Base-by-base conservation (phyloP, 1,284 basidiomycete species). In the Waitea zeae region DNA sequence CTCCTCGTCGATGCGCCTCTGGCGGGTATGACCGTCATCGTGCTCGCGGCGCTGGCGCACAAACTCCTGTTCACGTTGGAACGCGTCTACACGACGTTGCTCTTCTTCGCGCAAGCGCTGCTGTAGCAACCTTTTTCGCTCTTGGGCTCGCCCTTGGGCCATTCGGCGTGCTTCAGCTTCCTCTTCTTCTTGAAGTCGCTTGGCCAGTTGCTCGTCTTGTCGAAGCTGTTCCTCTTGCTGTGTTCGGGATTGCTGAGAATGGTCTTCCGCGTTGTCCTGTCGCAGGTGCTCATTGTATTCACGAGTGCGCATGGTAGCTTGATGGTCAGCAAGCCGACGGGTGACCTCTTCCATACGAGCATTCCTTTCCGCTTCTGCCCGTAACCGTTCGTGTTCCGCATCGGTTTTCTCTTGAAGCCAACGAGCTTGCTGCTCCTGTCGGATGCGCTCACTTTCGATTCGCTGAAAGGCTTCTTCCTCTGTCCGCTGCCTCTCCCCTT, bases 211-310 rank as follows among this genome's bases (percentile, higher is more conserved):
- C n/a, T 26, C 22, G 22, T 26, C 22, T 26, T 26, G 7, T n/a
- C n/a, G 7, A n/a, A 26, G 22, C 28, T 35, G 26, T 19, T 46
- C 43, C 31, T 41, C 34, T 24, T 34, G 39, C 1, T 40, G 38
- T 12, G 41, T 36, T 14, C 33, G 35, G 30, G 22, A 26, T 7
- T 26, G 22, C 7, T 26, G 22, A n/a, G 22, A 26, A 26, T 26
- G n/a, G 22, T n/a, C 7, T 26, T n/a, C 7, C n/a, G 7, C 22
- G 7, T 26, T n/a, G 22, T 26, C 7, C 22, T 26, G n/a, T n/a
- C n/a, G n/a, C n/a, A n/a, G n/a, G n/a, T n/a, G n/a, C n/a, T n/a
- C n/a, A n/a, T n/a, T n/a, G n/a, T n/a, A n/a, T n/a, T n/a, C n/a
- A n/a, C n/a, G n/a, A n/a, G n/a, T n/a, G n/a, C n/a, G n/a, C n/a